Conservation (phyloP, 164 flowering plant genomes). For the Nymphaea thermarum region DNA sequence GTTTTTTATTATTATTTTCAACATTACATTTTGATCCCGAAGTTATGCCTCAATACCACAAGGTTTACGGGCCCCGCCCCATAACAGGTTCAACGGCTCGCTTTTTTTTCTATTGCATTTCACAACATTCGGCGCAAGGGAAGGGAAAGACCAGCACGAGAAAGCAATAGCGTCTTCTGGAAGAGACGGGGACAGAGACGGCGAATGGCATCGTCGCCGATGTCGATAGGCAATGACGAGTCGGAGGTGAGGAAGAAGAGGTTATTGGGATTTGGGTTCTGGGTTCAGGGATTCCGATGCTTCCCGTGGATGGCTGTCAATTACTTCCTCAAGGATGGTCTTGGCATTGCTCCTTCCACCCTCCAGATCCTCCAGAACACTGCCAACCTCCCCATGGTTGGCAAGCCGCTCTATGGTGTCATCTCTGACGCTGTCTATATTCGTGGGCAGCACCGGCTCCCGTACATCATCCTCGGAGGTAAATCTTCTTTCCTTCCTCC, state of each 20-base stretch:
- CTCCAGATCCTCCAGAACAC: slow-evolving; percentile 75
- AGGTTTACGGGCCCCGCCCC: too few relatives aligned
- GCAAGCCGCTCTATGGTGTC: slow-evolving; percentile 79
- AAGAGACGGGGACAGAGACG: neutral
- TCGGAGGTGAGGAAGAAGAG: neutral
- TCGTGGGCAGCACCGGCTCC: slow-evolving; percentile 69
- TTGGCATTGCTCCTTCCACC: slow-evolving; percentile 56
- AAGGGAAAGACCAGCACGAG: too few relatives aligned
- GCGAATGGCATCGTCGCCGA: slow-evolving; percentile 8
- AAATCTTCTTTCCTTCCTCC: neutral
- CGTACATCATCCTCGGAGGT: slow-evolving; percentile 90
- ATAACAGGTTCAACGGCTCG: too few relatives aligned
- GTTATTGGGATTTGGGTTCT: slow-evolving; percentile 58
- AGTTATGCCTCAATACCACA: too few relatives aligned
- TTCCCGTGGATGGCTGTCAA: slow-evolving; percentile 83
- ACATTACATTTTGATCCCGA: too few relatives aligned
- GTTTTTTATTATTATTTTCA: too few relatives aligned
- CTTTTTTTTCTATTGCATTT: too few relatives aligned
- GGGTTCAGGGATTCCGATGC: slow-evolving; percentile 79
- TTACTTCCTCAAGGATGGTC: slow-evolving; percentile 75
- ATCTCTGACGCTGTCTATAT: slow-evolving; percentile 74
- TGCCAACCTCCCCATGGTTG: slow-evolving; percentile 87
- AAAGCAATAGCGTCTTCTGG: neutral
- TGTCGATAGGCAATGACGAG: neutral
- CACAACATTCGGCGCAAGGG: too few relatives aligned